Conservation (phyloP, 805 yeast genomes). For the Zygoascus ofunaensis region DNA sequence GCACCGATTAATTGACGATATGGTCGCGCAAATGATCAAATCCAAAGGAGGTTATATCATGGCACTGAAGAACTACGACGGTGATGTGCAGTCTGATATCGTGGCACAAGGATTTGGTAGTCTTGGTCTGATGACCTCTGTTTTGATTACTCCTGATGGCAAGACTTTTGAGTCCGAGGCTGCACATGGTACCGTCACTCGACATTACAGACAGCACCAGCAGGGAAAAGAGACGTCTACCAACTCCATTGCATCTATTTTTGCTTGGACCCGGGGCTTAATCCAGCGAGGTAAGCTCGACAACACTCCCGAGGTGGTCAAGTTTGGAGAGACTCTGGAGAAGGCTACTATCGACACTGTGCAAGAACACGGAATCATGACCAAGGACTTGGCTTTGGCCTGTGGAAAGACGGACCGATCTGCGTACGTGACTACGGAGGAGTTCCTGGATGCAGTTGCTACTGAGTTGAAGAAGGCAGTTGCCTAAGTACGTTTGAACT, state of each 20-base stretch:
- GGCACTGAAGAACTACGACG: conserved; percentile 96
- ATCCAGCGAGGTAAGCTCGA: conserved; percentile 89
- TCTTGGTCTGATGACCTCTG: conserved; percentile 93
- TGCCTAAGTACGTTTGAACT: too few relatives aligned
- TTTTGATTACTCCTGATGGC: conserved; percentile 94
- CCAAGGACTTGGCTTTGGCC: conserved; percentile 90
- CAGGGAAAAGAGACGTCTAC: conserved; percentile 96
- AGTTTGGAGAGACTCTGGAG: conserved; percentile 73
- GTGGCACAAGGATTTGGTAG: conserved; percentile 99
- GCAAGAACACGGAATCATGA: conserved; percentile 76
- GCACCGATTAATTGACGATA: conserved; percentile 93
- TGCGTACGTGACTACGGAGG: conserved; percentile 82
- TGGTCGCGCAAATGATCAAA: conserved; percentile 98
- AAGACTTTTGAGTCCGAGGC: conserved; percentile 94
- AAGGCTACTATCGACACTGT: conserved; percentile 82
- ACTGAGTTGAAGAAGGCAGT: conserved; percentile 40
- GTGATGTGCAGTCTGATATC: conserved; percentile 93
- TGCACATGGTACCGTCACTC: conserved; percentile 98
- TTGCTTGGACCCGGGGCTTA: conserved; percentile 93
- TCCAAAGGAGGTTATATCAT: conserved; percentile 90
- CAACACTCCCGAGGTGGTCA: conserved; percentile 71
- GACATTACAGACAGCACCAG: conserved; percentile 94
- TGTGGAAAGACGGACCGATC: conserved; percentile 78
- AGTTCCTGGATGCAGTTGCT: conserved; percentile 77
- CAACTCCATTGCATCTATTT: conserved; percentile 93